Percentiles rank a stretch among this genome's conserved stretches.
Evolutionary conservation across 2,329 filamentous ascomycete genomes (phyloP).

Genomic region (Scleromitrula shiraiana): DNA sequence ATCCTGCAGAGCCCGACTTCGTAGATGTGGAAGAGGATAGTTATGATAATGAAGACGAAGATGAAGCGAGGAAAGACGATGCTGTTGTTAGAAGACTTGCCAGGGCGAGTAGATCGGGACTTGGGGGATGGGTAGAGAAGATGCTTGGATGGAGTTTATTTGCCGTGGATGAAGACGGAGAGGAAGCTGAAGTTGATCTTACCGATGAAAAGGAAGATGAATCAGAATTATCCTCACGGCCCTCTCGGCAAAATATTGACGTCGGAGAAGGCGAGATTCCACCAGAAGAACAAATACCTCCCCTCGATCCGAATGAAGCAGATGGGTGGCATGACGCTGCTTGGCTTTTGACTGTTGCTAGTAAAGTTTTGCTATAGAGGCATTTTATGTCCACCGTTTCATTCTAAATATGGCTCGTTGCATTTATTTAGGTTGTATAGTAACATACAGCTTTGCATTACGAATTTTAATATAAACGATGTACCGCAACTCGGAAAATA

Average conservation of each 20-base stretch:
- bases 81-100: constrained; percentile 50
- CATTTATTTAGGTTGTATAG: neutral
- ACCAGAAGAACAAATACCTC: constrained; percentile 42
- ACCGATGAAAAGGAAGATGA: constrained; percentile 33
- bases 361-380: constrained; percentile 25
- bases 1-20: constrained; percentile 50
- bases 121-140: constrained; percentile 51
- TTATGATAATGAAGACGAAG: constrained; percentile 42
- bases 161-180: constrained; percentile 52
- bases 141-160: constrained; percentile 55
- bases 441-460: constrained; percentile 2
- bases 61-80: constrained; percentile 48
- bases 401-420: neutral
- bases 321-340: constrained; percentile 60
- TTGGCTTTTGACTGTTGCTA: constrained; percentile 57
- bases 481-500: neutral
- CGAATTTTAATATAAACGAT: constrained; percentile 3
- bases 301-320: constrained; percentile 42
- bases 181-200: constrained; percentile 38
- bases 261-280: constrained; percentile 20
- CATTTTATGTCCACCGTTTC: neutral
- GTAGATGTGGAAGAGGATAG: constrained; percentile 54
- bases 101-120: constrained; percentile 41
- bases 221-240: constrained; percentile 21
- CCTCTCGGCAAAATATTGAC: constrained; percentile 18